Evolutionary conservation across 2,329 filamentous ascomycete species (phyloP).

Genomic region (Fusarium globosum): DNA sequence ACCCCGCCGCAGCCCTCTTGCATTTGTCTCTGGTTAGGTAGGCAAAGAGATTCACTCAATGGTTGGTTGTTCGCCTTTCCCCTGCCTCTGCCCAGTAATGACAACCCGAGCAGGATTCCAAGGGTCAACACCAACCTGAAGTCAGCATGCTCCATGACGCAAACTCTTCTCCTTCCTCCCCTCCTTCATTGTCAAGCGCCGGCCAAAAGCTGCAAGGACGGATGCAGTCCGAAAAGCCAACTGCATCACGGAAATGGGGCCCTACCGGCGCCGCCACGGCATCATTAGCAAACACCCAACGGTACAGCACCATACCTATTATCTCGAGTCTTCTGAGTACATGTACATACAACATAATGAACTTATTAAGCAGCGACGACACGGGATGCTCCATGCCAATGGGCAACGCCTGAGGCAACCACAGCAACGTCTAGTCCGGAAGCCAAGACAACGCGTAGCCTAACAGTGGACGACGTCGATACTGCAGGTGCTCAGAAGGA

Average conservation of each 20-base stretch:
- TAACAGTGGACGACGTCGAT: not conserved
- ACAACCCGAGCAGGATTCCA: constrained; percentile 36
- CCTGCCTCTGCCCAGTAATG: constrained; percentile 7
- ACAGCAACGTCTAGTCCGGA: not conserved
- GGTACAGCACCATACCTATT: not conserved
- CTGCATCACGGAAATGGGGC: constrained; percentile 16
- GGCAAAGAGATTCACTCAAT: not conserved
- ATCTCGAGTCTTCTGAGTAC: not conserved
- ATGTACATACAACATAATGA: not conserved
- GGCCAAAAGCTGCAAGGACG: constrained; percentile 25
- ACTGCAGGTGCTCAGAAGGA: not conserved
- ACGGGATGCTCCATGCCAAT: not conserved
- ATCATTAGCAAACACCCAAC: constrained; percentile 35
- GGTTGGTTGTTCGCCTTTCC: constrained; percentile 3
- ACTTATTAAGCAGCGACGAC: not conserved
- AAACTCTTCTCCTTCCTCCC: constrained; percentile 22
- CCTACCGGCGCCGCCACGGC: constrained; percentile 34
- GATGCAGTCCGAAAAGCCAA: constrained; percentile 17
- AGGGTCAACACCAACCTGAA: constrained; percentile 29
- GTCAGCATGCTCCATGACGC: constrained; percentile 40
- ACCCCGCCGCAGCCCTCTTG: constrained; percentile 25
- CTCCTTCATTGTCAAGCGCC: constrained; percentile 16
- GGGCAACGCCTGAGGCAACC: constrained; percentile 8
- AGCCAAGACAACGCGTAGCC: not conserved
- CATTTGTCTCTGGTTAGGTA: not conserved